Evolutionary conservation across 140 eudicot species (phyloP).

Genomic region (Anethum foeniculum): DNA sequence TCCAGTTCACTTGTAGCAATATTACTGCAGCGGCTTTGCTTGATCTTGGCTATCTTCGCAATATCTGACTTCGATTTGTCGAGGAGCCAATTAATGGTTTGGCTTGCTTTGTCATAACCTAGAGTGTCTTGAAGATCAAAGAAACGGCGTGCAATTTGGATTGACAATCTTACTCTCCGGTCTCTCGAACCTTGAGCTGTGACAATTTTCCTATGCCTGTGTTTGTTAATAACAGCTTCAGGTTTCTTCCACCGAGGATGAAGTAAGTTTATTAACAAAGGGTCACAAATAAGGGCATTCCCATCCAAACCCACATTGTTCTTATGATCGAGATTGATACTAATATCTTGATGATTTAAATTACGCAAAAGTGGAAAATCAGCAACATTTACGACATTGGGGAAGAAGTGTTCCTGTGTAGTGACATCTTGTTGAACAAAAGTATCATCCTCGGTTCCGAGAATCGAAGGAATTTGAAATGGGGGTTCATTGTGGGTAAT

Average conservation of each 20-base stretch:
- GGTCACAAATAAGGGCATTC: background rate
- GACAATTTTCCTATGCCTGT: slow-evolving; percentile 31
- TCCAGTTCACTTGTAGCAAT: background rate
- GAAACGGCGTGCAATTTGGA: slow-evolving; percentile 36
- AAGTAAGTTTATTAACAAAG: background rate
- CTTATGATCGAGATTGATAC: background rate
- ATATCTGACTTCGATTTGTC: slow-evolving; percentile 26
- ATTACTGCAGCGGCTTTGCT: background rate
- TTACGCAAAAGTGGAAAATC: background rate
- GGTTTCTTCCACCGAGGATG: slow-evolving; percentile 3
- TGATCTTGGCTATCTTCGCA: slow-evolving; percentile 19
- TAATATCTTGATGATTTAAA: background rate
- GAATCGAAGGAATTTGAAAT: background rate
- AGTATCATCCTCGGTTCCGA: background rate
- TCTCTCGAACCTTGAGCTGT: slow-evolving; percentile 41
- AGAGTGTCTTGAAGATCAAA: slow-evolving; percentile 43
- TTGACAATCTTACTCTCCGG: slow-evolving; percentile 37
- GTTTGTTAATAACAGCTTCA: slow-evolving; percentile 18
- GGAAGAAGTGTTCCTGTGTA: background rate
- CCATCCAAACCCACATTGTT: background rate
- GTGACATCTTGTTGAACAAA: slow-evolving; percentile 6
- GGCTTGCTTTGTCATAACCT: slow-evolving; percentile 41
- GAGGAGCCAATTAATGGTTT: slow-evolving; percentile 43
- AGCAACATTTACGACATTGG: background rate
- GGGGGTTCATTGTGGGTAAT: background rate